phyloP scores from a whole-genome alignment of 2,329 filamentous ascomycete species.

The Calonectria ilicicola region DNA sequence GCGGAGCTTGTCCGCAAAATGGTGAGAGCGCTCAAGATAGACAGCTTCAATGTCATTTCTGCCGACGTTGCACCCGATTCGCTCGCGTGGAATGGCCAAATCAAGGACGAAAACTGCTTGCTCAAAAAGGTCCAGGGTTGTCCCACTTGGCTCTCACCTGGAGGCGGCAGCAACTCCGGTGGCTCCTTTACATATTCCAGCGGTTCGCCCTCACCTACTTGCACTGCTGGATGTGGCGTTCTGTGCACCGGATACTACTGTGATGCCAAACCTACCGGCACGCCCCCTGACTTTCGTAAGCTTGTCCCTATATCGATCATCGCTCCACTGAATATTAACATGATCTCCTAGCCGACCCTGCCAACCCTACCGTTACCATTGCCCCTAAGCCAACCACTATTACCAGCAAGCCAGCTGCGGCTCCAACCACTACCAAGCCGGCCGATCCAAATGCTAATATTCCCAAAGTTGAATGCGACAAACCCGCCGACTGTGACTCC shows the following conservation, averaged over 20 bases:
- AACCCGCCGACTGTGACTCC: background rate
- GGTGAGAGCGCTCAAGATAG: background rate
- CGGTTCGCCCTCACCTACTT: background rate
- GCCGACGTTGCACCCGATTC: background rate
- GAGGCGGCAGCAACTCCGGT: background rate
- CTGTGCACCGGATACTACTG: slow-evolving; percentile 9
- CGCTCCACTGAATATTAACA: background rate
- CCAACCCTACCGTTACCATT: background rate
- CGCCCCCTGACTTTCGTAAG: background rate
- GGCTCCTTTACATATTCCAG: background rate
- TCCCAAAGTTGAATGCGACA: background rate
- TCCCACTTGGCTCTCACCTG: background rate
- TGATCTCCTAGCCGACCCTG: background rate
- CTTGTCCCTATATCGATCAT: background rate
- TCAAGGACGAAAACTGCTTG: background rate
- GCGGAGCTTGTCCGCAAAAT: background rate
- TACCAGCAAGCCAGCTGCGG: background rate
- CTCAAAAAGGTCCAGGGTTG: background rate
- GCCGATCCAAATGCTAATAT: background rate
- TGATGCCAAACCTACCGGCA: background rate
- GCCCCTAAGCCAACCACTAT: background rate
- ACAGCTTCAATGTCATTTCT: background rate
- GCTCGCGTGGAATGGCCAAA: background rate
- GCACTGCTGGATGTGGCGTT: background rate
- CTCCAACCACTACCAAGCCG: background rate